These are phyloP conservation scores for Trichoderma simmonsii DNA, from an alignment of 2,329 filamentous ascomycete genomes.

Conservation along the genomic window DNA sequence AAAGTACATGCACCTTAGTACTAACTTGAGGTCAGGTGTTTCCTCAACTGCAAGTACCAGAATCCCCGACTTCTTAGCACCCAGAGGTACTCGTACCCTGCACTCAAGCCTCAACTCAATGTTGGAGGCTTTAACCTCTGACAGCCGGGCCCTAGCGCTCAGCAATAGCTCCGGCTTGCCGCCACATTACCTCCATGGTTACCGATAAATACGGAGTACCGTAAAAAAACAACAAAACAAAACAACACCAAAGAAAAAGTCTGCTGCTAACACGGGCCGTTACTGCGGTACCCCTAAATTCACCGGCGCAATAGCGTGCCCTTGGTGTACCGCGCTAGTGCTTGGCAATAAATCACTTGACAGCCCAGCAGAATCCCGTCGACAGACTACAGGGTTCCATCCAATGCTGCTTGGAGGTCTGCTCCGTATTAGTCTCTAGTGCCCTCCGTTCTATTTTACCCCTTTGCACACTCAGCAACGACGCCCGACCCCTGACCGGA, in stretches of 20 bases:
- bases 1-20: neutral
- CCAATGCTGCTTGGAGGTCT: neutral
- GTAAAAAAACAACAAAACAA: neutral
- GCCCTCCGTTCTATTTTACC: neutral
- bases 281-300: conserved; percentile 11
- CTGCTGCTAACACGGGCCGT: conserved; percentile 9
- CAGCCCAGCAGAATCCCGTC: neutral
- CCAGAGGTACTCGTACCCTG: neutral
- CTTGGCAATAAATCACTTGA: conserved; percentile 12
- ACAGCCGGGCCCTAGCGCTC: neutral
- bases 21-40: neutral
- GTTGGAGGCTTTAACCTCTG: neutral
- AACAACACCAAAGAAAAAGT: neutral
- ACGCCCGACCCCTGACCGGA: neutral
- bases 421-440: neutral
- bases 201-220: neutral
- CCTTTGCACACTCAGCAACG: neutral
- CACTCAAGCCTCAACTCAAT: neutral
- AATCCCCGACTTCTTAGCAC: neutral
- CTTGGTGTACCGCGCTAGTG: conserved; percentile 15
- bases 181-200: neutral
- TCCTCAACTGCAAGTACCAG: neutral
- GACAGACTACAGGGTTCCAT: neutral
- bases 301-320: neutral
- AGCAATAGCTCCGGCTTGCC: neutral